Conservation (phyloP, 371 early-diverging fungal genomes). For the Mucor sp. region DNA sequence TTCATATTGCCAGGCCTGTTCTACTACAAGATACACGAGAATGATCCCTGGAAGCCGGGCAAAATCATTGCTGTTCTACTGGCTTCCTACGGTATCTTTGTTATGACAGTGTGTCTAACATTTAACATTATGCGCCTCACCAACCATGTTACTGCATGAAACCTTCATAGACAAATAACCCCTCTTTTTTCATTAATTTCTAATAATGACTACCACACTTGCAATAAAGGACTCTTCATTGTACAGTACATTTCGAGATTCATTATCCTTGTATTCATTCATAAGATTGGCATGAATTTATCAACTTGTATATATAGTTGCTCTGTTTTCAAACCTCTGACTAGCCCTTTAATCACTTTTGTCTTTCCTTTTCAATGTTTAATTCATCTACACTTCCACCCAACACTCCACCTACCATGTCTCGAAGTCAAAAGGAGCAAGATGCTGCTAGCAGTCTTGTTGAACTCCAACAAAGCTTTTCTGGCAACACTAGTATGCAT, state of each 20-base stretch:
- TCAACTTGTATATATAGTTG: not conserved
- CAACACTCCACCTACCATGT: not conserved
- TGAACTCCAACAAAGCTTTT: not conserved
- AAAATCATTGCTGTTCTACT: slow-evolving; percentile 57
- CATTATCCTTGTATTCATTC: not conserved
- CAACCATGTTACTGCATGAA: not conserved
- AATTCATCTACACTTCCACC: not conserved
- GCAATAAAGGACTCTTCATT: not conserved
- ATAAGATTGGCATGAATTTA: not conserved
- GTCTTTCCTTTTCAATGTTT: not conserved
- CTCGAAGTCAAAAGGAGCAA: not conserved
- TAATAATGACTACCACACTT: not conserved
- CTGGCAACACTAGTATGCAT: not conserved
- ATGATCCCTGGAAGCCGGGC: slow-evolving; percentile 58
- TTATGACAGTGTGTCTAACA: slow-evolving; percentile 66
- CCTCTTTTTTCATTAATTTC: not conserved
- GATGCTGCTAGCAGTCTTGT: not conserved
- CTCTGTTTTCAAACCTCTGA: not conserved
- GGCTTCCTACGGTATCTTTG: slow-evolving; percentile 57
- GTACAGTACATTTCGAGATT: not conserved
- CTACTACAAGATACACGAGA: slow-evolving; percentile 83
- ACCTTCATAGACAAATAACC: not conserved
- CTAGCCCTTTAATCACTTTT: not conserved
- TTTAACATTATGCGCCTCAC: slow-evolving; percentile 44
- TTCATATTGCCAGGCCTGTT: slow-evolving; percentile 97